Percentiles rank a stretch among this genome's conserved stretches.
phyloP scores from a whole-genome alignment of 257 asterid species.

The Agastache rugosa region DNA sequence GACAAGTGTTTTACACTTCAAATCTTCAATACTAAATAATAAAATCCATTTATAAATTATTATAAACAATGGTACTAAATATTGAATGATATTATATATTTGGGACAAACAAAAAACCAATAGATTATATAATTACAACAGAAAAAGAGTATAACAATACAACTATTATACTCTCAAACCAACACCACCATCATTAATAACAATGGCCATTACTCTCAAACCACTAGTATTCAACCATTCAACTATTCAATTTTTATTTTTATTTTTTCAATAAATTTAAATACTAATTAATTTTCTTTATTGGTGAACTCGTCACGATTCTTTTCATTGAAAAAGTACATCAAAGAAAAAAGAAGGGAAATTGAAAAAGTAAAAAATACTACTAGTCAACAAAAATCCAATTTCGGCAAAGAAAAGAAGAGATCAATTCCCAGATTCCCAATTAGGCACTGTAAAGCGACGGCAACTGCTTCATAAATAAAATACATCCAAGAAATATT shows the following conservation, averaged over 20 bases:
- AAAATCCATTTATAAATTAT: too few relatives aligned
- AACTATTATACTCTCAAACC: too few relatives aligned
- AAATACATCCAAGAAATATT: neutral
- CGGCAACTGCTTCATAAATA: neutral
- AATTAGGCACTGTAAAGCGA: slow-evolving; percentile 12
- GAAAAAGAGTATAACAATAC: too few relatives aligned
- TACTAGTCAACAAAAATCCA: slow-evolving; percentile 19
- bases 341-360: neutral
- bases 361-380: slow-evolving; percentile 13
- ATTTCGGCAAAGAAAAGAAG: slow-evolving; percentile 10
- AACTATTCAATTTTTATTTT: neutral
- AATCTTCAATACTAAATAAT: too few relatives aligned
- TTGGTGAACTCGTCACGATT: neutral
- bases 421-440: slow-evolving; percentile 18
- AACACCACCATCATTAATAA: neutral
- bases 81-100: too few relatives aligned
- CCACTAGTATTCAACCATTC: neutral
- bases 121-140: too few relatives aligned
- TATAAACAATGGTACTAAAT: too few relatives aligned
- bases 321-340: neutral
- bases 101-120: too few relatives aligned
- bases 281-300: neutral
- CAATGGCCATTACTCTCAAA: neutral
- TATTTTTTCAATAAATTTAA: neutral
- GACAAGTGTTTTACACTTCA: too few relatives aligned